phyloP scores from a whole-genome alignment of 2,329 filamentous ascomycete genomes.

The Thermomyces lanuginosus region DNA sequence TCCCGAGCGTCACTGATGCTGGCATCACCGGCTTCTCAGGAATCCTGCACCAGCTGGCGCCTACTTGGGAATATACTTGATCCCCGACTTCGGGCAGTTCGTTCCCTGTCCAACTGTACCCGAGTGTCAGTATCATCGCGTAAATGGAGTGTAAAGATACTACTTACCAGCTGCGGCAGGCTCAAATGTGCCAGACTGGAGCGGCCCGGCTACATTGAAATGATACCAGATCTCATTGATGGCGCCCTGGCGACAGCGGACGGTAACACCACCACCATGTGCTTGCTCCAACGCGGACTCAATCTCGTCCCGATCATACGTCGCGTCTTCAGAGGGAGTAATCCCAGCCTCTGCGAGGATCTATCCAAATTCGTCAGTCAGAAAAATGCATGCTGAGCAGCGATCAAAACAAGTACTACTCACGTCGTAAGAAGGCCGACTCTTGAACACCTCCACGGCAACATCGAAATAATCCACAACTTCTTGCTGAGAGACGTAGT shows the following conservation, averaged over 20 bases:
- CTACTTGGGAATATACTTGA: conserved; percentile 51
- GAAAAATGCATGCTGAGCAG: background rate
- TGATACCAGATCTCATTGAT: conserved; percentile 46
- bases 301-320: conserved; percentile 44
- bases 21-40: conserved; percentile 8
- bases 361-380: conserved; percentile 11
- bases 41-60: background rate
- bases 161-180: conserved; percentile 19
- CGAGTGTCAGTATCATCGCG: conserved; percentile 1
- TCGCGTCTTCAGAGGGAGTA: conserved; percentile 34
- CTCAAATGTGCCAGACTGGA: conserved; percentile 21
- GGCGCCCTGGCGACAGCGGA: conserved; percentile 37
- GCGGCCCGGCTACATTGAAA: conserved; percentile 40
- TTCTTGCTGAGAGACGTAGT: conserved; percentile 46
- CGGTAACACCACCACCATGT: conserved; percentile 39
- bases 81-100: conserved; percentile 44
- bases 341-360: conserved; percentile 47
- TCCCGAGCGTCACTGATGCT: conserved; percentile 17
- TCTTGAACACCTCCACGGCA: conserved; percentile 49
- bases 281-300: conserved; percentile 40
- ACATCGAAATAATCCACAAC: conserved; percentile 53
- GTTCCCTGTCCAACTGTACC: conserved; percentile 39
- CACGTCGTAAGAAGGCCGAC: conserved; percentile 47
- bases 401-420: conserved; percentile 4
- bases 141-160: background rate